Base-by-base conservation (phyloP, 2,329 filamentous ascomycete species). In the Orbilia quercus region DNA sequence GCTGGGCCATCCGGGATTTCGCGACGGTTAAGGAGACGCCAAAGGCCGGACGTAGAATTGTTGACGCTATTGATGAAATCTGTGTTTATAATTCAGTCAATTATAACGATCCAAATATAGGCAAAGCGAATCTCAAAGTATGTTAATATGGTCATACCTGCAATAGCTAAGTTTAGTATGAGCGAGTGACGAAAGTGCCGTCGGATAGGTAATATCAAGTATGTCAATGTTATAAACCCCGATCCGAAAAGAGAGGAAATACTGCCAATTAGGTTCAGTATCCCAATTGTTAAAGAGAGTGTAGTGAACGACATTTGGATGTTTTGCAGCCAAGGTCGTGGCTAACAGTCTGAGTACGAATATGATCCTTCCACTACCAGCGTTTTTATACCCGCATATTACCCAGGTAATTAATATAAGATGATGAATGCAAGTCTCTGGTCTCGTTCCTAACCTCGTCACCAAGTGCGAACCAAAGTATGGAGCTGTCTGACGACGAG, bases 21-120 rank as follows among this genome's bases (percentile, higher is more conserved):
- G 0, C 73, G 72, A 28, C 79, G 76, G 2, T 74, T 72, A 2
- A 82, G 75, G 12, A 80, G 79, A 45, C 80, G 77, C 63, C 67
- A 75, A 20, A 80, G 77, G 18, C 82, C 82, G 0, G 82, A 83
- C 12, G 82, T 76, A 2, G 80, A 79, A 75, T 83, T 83, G 77
- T 82, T 82, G 12, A 80, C 72, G 45, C 80, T 80, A 75, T 84
- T 83, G 47, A 82, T 79, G 59, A 80, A 80, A 60, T 82, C 82
- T 82, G 65, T 25, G 36, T 3, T n/a, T 4, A 31, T 40, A 12
- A 40, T 12, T 12, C 12, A 7, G 9, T 16, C n/a, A 40, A 4
- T 40, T 4, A 16, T 40, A 12, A 40, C 36, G n/a, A 14, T 3
- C 3, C 12, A 5, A 14, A 6, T 14, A 40, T 7, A 14, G n/a